A percentile compares a stretch with the other conserved stretches of the same genome.
phyloP scores from a whole-genome alignment of 2,329 filamentous ascomycete species.

The Penicillium sp. region DNA sequence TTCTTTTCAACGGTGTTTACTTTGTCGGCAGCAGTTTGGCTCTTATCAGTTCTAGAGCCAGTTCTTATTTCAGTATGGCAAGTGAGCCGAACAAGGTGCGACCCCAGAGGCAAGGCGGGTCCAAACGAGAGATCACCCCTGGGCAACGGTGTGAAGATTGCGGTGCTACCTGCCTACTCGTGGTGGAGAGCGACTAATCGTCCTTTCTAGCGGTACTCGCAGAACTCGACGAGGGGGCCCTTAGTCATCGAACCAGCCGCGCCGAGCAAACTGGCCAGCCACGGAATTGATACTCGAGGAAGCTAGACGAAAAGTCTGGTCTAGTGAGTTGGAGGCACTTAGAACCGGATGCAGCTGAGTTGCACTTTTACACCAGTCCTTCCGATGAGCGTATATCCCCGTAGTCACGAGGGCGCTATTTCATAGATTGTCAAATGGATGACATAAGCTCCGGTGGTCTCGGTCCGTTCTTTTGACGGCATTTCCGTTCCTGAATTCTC shows the following conservation, averaged over 20 bases:
- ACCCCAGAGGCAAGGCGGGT: constrained; percentile 23
- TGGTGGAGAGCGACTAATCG: constrained; percentile 27
- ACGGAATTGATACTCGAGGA: neutral
- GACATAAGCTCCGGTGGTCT: constrained; percentile 13
- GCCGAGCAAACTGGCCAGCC: constrained; percentile 22
- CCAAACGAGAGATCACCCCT: constrained; percentile 22
- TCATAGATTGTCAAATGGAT: constrained; percentile 1
- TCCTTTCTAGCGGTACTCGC: constrained; percentile 27
- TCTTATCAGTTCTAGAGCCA: no score
- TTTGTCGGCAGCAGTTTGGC: no score
- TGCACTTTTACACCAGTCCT: constrained; percentile 7
- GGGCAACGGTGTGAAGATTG: constrained; percentile 11
- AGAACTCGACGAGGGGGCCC: constrained; percentile 34
- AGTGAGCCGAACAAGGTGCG: neutral
- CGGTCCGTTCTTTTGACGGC: constrained; percentile 8
- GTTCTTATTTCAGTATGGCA: no score
- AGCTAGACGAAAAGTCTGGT: neutral
- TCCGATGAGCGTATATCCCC: neutral
- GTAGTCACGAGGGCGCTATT: constrained; percentile 9
- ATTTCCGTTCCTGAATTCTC: neutral
- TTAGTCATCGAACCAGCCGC: constrained; percentile 28
- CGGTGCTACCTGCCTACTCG: constrained; percentile 10
- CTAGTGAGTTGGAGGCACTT: neutral
- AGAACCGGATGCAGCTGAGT: neutral
- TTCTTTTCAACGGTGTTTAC: no score